A percentile compares a stretch with the other conserved stretches of the same genome.
Evolutionary conservation across 176 grass and related monocot genomes (phyloP).

Genomic region (Typha latifolia): DNA sequence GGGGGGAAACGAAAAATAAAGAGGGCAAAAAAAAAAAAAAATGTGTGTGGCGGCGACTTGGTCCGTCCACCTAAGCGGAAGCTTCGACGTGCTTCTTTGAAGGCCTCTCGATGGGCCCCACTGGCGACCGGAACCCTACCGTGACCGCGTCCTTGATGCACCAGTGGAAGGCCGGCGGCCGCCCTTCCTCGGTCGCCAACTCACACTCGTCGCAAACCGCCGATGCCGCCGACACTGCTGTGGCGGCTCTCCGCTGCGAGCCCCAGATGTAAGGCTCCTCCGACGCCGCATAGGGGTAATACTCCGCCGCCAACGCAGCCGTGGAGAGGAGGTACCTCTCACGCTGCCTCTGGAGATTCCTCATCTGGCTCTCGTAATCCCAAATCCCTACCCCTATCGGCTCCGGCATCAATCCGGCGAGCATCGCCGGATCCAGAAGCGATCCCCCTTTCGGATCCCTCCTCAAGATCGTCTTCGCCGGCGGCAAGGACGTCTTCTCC

Average conservation of each 20-base stretch:
- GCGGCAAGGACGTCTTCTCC: neutral
- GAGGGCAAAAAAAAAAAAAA: neutral
- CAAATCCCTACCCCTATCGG: constrained; percentile 18
- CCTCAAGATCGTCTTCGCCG: constrained; percentile 45
- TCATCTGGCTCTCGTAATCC: constrained; percentile 50
- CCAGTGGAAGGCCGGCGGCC: constrained; percentile 56
- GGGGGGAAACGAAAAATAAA: neutral
- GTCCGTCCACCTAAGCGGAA: constrained; percentile 11
- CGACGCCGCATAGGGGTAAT: constrained; percentile 3
- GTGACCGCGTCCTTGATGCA: constrained; percentile 68
- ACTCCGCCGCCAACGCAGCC: neutral
- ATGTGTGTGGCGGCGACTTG: neutral
- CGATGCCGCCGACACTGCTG: neutral
- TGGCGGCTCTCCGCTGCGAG: constrained; percentile 4
- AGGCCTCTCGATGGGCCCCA: constrained; percentile 78
- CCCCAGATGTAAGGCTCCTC: constrained; percentile 23
- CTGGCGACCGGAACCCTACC: constrained; percentile 53
- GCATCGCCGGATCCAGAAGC: constrained; percentile 42
- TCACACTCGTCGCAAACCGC: constrained; percentile 61
- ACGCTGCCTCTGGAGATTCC: constrained; percentile 46
- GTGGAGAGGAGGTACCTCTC: constrained; percentile 42
- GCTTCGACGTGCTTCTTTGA: constrained; percentile 31
- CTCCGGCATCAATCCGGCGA: neutral
- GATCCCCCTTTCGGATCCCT: constrained; percentile 22
- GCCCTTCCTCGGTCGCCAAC: constrained; percentile 32